Base-by-base conservation (phyloP, 306 rosid genomes). In the Lathyrus oleraceus region DNA sequence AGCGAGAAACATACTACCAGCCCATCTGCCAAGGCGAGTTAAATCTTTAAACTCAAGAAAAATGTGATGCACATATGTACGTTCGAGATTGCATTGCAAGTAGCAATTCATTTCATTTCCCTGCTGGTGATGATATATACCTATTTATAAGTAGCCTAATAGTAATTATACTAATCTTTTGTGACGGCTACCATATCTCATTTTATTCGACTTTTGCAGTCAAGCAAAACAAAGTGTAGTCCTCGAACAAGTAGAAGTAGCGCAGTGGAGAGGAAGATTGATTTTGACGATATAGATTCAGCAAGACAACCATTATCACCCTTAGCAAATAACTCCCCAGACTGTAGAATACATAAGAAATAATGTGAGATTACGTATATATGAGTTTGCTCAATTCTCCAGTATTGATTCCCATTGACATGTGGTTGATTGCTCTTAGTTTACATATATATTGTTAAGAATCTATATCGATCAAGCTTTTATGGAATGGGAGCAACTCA, bases 191-290 rank as follows among this genome's bases (percentile, higher is more conserved):
- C 63, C 12, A 30, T 19, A 15, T 53, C 32, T 53, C 35, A 53
- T 45, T 66, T 11, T 67, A 5, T 70, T 69, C 69, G 68, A 62
- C 40, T 73, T 53, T 70, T 72, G 86, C 89, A 95, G 97, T 88
- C 96, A 66, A 91, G 86, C 82, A 94, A 94, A 87, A 82, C 89
- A 80, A 89, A 86, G 79, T 78, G 86, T 5, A 85, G 94, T 83
- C 77, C 81, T 16, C 83, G 67, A 79, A 70, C 70, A 67, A 75
- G 81, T 65, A 85, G 86, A 65, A 75, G 81, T 66, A 83, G 86
- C 82, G 83, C 88, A 5, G 27, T 82, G 57, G 87, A 81, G 82
- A 86, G 79, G 83, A 87, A 83, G 89, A 72, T 82, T 47, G 89
- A 83, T 73, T 84, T 91, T 56, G 75, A 53, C 25, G 91, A 87